These are phyloP conservation scores for Verticillium klebahnii DNA, from an alignment of 2,329 filamentous ascomycete species.

Conservation along the genomic window DNA sequence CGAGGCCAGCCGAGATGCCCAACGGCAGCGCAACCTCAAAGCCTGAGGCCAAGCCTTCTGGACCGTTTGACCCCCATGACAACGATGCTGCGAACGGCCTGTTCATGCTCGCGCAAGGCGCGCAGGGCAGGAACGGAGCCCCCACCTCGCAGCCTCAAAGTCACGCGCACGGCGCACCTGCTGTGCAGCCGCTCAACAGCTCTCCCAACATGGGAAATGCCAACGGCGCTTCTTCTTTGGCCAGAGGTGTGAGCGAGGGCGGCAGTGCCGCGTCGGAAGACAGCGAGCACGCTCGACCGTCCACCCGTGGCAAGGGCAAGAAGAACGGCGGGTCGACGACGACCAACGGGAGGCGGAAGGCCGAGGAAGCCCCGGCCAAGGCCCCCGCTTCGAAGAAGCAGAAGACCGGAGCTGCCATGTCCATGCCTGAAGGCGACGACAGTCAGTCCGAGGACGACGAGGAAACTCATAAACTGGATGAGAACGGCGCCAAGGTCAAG, in stretches of 20 bases:
- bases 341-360: slow-evolving; percentile 71
- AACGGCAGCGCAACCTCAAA: slow-evolving; percentile 38
- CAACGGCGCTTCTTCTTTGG: slow-evolving; percentile 36
- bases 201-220: slow-evolving; percentile 47
- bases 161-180: slow-evolving; percentile 42
- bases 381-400: slow-evolving; percentile 64
- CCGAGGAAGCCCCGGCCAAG: slow-evolving; percentile 62
- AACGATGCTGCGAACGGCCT: slow-evolving; percentile 94
- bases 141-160: slow-evolving; percentile 43
- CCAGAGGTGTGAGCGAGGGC: slow-evolving; percentile 60
- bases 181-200: slow-evolving; percentile 30
- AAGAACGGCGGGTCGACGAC: slow-evolving; percentile 45
- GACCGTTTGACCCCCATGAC: slow-evolving; percentile 81
- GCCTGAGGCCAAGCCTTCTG: slow-evolving; percentile 46
- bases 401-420: slow-evolving; percentile 49
- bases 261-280: slow-evolving; percentile 70
- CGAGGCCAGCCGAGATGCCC: slow-evolving; percentile 22
- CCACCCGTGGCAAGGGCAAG: slow-evolving; percentile 64
- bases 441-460: slow-evolving; percentile 35
- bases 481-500: slow-evolving; percentile 61
- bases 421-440: slow-evolving; percentile 16
- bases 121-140: slow-evolving; percentile 63
- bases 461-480: slow-evolving; percentile 50
- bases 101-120: slow-evolving; percentile 81
- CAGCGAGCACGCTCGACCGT: slow-evolving; percentile 62